Evolutionary conservation across 78 protist species (phyloP), one percentile per base, ranked within the genome.

Genomic region (Reticulomyxa filosa): DNA sequence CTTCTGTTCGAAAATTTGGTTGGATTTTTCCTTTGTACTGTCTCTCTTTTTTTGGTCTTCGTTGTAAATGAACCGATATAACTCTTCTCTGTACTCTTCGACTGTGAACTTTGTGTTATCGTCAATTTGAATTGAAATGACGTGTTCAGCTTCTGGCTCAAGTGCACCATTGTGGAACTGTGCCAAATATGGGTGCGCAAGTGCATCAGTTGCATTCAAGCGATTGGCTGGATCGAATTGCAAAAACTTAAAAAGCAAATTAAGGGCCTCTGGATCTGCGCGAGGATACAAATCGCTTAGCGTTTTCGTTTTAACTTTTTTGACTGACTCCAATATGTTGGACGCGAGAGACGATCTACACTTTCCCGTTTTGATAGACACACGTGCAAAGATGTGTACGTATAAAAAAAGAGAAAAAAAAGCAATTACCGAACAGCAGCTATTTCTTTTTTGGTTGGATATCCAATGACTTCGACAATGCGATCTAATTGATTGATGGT

Each of bases 401-500:
- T 55, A 17, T 11, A 55, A 20, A 17, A 11, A 23, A 4, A 59
- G n/a, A 34, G 8, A 25, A 25, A 59, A n/a, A 59, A 25, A 59
- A 4, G 37, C 26, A n/a, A 5, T 5, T 34, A 64, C 5, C 10
- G 4, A 8, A 62, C 4, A 35, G 61, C 38, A n/a, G 13, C 50
- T 7, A 62, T 7, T 4, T 51, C 67, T 7, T 62, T 29, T 7
- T 62, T 25, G 5, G 61, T n/a, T 22, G 70, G 70, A 25, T 23
- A 2, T 57, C 70, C 70, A 7, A 62, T 66, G 11, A 66, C 48
- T 62, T 37, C 34, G 22, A 89, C 34, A 33, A 91, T 77, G 25
- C 69, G 59, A 46, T 82, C 84, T 38, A 91, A 75, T 65, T 94
- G 98, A 66, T 94, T 90, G 88, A 90, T 78, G 17, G 99, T 94